phyloP scores from a whole-genome alignment of 495 filamentous ascomycete genomes.

The Aspergillus sclerotioniger region DNA sequence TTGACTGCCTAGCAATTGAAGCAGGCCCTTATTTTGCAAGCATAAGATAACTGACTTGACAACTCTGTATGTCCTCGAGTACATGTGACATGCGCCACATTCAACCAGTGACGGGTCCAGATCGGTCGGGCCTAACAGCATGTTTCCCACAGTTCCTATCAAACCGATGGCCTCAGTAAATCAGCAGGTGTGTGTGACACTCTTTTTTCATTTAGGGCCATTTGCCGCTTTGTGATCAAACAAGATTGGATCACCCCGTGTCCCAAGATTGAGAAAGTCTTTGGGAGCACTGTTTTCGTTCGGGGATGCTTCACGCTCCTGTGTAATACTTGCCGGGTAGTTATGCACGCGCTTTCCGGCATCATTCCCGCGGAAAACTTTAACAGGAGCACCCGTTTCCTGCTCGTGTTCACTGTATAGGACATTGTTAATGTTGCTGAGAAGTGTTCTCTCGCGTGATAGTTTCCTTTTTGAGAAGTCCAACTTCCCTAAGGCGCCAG shows the following conservation, averaged over 20 bases:
- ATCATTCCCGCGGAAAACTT: slow-evolving; percentile 77
- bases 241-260: slow-evolving; percentile 75
- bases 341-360: slow-evolving; percentile 44
- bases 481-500: slow-evolving; percentile 73
- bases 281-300: slow-evolving; percentile 61
- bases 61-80: too few relatives aligned
- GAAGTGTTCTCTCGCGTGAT: slow-evolving; percentile 76
- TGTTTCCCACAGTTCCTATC: too few relatives aligned
- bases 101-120: too few relatives aligned
- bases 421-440: slow-evolving; percentile 79
- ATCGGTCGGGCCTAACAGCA: too few relatives aligned
- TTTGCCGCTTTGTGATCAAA: slow-evolving; percentile 63
- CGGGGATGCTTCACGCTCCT: slow-evolving; percentile 55
- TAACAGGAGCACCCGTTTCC: slow-evolving; percentile 58
- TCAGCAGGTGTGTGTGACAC: background rate
- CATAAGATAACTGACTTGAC: too few relatives aligned
- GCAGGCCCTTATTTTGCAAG: too few relatives aligned
- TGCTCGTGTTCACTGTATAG: slow-evolving; percentile 62
- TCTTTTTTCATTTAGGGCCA: slow-evolving; percentile 27
- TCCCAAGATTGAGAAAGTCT: slow-evolving; percentile 79
- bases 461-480: slow-evolving; percentile 83
- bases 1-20: too few relatives aligned
- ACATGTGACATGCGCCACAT: too few relatives aligned
- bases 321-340: slow-evolving; percentile 27
- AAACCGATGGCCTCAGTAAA: background rate